Percentiles rank a stretch among this genome's conserved stretches.
These are phyloP conservation scores for Penicillium freii DNA, from an alignment of 2,329 filamentous ascomycete genomes.

Conservation along the genomic window DNA sequence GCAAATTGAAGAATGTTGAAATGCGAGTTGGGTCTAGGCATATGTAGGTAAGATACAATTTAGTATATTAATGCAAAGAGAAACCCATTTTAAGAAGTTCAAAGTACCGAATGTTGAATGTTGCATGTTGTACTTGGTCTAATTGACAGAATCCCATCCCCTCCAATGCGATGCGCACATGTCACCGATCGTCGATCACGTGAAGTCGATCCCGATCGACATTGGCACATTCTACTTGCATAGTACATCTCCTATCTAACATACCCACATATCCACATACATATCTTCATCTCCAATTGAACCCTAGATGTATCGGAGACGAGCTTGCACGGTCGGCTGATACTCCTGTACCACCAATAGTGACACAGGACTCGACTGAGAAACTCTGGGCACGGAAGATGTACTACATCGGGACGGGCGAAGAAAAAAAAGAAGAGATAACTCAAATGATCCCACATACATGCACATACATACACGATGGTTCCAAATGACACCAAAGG, in stretches of 20 bases:
- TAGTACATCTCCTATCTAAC: background rate
- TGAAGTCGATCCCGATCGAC: background rate
- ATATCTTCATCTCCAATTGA: background rate
- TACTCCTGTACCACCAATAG: background rate
- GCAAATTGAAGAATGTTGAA: background rate
- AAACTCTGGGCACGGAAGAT: background rate
- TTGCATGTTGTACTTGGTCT: no score
- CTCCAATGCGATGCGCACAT: background rate
- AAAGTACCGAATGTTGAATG: background rate
- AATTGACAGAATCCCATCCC: background rate
- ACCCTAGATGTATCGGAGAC: background rate
- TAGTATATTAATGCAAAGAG: background rate
- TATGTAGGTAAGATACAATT: background rate
- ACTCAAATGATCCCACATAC: background rate
- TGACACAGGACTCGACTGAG: slow-evolving; percentile 16
- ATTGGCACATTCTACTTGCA: background rate
- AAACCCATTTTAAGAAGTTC: background rate
- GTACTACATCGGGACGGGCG: slow-evolving; percentile 1
- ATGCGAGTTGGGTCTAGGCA: background rate
- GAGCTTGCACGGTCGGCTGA: background rate
- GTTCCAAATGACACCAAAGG: background rate
- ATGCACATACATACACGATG: slow-evolving; percentile 1
- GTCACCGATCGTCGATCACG: background rate
- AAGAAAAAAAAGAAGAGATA: background rate
- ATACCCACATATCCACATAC: no score